A percentile compares a stretch with the other conserved stretches of the same genome.
phyloP scores from a whole-genome alignment of 2,329 filamentous ascomycete genomes.

The Aspergillus tubingensis region DNA sequence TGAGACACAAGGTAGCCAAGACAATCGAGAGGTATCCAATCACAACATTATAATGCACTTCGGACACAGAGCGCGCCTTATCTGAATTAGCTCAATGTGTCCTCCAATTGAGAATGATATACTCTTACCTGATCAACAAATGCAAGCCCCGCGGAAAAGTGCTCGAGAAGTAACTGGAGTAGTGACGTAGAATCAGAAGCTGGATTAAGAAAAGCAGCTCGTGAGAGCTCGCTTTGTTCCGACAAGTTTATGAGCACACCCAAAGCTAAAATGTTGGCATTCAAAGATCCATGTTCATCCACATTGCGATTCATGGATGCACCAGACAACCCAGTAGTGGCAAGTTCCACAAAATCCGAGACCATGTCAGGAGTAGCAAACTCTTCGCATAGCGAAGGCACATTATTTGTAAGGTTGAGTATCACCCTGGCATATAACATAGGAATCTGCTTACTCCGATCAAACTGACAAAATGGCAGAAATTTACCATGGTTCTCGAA shows the following conservation, averaged over 20 bases:
- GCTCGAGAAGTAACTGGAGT: slow-evolving; percentile 61
- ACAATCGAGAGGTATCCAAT: slow-evolving; percentile 85
- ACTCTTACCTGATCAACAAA: slow-evolving; percentile 66
- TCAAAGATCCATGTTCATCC: slow-evolving; percentile 60
- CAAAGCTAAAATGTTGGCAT: slow-evolving; percentile 74
- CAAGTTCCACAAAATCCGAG: slow-evolving; percentile 38
- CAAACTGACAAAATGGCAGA: slow-evolving; percentile 32
- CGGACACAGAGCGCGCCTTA: slow-evolving; percentile 60
- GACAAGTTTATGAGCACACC: slow-evolving; percentile 86
- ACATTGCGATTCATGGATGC: slow-evolving; percentile 30
- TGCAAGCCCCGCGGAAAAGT: slow-evolving; percentile 69
- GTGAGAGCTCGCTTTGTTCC: slow-evolving; percentile 70
- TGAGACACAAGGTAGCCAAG: slow-evolving; percentile 76
- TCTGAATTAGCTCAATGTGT: slow-evolving; percentile 16
- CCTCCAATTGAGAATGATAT: slow-evolving; percentile 8
- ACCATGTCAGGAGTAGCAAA: slow-evolving; percentile 57
- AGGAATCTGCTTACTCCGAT: slow-evolving; percentile 30
- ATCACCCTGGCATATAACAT: slow-evolving; percentile 65
- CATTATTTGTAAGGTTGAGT: slow-evolving; percentile 84
- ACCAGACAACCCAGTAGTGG: slow-evolving; percentile 36
- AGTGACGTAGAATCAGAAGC: slow-evolving; percentile 44
- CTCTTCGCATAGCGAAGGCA: slow-evolving; percentile 65
- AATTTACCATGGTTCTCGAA: slow-evolving; percentile 41
- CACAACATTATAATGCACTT: slow-evolving; percentile 76
- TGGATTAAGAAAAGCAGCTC: slow-evolving; percentile 50